A percentile compares a stretch with the other conserved stretches of the same genome.
Evolutionary conservation across 2,329 filamentous ascomycete species (phyloP).

Genomic region (Clonostachys rosea): DNA sequence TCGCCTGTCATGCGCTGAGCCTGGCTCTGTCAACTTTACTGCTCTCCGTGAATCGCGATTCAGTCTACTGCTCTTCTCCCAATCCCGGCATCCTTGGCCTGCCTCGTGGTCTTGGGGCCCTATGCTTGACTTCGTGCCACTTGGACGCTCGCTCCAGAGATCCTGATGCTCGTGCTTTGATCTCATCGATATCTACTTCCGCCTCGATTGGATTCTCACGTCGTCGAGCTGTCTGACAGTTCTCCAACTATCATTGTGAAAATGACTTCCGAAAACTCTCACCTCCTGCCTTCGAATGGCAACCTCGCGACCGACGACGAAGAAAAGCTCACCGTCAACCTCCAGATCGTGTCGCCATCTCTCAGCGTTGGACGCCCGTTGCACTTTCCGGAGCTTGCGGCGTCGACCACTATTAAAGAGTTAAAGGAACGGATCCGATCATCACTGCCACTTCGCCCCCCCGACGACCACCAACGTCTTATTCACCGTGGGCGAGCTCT

Average conservation of each 20-base stretch:
- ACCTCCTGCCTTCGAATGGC: not conserved
- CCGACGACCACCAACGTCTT: conserved; percentile 51
- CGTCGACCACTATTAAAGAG: conserved; percentile 47
- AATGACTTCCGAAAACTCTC: conserved; percentile 2
- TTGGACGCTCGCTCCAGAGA: not conserved
- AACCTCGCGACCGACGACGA: conserved; percentile 15
- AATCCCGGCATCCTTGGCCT: not conserved
- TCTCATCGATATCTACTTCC: not conserved
- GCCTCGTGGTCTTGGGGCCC: not conserved
- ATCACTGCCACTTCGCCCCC: conserved; percentile 39
- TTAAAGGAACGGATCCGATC: conserved; percentile 56
- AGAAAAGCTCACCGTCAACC: conserved; percentile 39
- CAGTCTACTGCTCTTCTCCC: not conserved
- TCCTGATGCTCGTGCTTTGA: not conserved
- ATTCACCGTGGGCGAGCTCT: conserved; percentile 57
- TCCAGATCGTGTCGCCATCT: conserved; percentile 57
- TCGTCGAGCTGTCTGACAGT: not conserved
- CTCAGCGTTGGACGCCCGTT: conserved; percentile 45
- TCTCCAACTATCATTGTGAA: not conserved
- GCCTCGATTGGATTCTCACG: too few relatives aligned
- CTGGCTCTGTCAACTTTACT: not conserved
- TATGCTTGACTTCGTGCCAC: not conserved
- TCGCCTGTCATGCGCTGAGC: not conserved
- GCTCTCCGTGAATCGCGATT: not conserved
- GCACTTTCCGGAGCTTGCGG: conserved; percentile 40